Conservation (phyloP, 2,329 filamentous ascomycete genomes). For the Diaporthe eres region DNA sequence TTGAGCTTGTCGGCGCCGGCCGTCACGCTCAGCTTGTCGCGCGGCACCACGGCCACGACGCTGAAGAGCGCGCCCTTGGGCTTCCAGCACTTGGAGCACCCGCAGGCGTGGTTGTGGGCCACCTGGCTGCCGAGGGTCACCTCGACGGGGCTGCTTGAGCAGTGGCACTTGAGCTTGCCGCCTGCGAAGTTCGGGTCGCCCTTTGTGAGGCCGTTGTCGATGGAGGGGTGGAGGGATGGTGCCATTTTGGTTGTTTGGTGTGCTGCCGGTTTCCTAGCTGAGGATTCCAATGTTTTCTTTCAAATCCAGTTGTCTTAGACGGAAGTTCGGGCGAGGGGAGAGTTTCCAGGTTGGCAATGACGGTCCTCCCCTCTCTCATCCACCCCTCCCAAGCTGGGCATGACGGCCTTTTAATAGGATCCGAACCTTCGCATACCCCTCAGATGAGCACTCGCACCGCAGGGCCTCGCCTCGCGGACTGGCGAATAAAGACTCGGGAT, state of each 20-base stretch:
- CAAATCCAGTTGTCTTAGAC: no score
- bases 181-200: constrained; percentile 69
- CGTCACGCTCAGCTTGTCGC: constrained; percentile 67
- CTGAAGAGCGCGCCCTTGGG: constrained; percentile 74
- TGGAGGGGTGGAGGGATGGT: constrained; percentile 70
- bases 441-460: constrained; percentile 17
- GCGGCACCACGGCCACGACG: constrained; percentile 72
- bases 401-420: constrained; percentile 24
- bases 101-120: constrained; percentile 78
- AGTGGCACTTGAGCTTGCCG: constrained; percentile 74
- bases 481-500: constrained; percentile 34
- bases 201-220: constrained; percentile 73
- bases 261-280: background rate
- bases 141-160: constrained; percentile 67
- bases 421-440: constrained; percentile 24
- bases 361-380: background rate
- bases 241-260: constrained; percentile 46
- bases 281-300: background rate
- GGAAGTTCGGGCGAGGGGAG: background rate
- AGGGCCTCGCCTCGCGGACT: constrained; percentile 18
- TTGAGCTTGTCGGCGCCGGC: constrained; percentile 70
- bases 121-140: constrained; percentile 71
- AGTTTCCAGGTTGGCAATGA: background rate
- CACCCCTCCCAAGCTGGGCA: background rate
- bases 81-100: constrained; percentile 82